A percentile compares a stretch with the other conserved stretches of the same genome.
Evolutionary conservation across 148 eudicot species (phyloP).

Genomic region (Cornus kousa): DNA sequence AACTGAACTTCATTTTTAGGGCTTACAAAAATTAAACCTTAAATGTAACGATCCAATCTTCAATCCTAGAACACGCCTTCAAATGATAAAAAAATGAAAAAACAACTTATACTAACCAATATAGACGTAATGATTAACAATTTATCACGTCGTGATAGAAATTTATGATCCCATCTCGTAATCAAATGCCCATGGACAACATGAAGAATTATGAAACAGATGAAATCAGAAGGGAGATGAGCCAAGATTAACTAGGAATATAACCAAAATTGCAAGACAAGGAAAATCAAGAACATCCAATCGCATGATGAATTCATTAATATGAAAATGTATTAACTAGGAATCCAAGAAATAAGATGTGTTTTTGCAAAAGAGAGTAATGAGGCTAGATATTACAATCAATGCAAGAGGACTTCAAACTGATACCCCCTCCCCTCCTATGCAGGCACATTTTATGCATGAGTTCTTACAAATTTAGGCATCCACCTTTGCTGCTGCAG

Average conservation of each 20-base stretch:
- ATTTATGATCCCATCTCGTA: too few relatives aligned
- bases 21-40: too few relatives aligned
- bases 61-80: too few relatives aligned
- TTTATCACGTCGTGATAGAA: too few relatives aligned
- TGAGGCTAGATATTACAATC: not conserved
- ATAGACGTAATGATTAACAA: too few relatives aligned
- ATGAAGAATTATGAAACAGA: too few relatives aligned
- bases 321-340: not conserved
- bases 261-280: not conserved
- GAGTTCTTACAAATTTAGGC: slow-evolving; percentile 16
- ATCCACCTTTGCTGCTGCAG: slow-evolving; percentile 82
- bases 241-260: too few relatives aligned
- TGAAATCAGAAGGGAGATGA: too few relatives aligned
- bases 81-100: too few relatives aligned
- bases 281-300: not conserved
- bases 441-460: not conserved
- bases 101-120: too few relatives aligned
- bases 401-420: not conserved
- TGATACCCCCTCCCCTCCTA: not conserved
- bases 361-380: not conserved
- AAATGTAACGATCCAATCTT: too few relatives aligned
- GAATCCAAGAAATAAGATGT: not conserved
- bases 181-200: too few relatives aligned
- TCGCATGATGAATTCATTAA: not conserved
- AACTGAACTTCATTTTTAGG: not conserved